Conservation (phyloP, 306 rosid genomes). For the Astragalus glycyphyllos region DNA sequence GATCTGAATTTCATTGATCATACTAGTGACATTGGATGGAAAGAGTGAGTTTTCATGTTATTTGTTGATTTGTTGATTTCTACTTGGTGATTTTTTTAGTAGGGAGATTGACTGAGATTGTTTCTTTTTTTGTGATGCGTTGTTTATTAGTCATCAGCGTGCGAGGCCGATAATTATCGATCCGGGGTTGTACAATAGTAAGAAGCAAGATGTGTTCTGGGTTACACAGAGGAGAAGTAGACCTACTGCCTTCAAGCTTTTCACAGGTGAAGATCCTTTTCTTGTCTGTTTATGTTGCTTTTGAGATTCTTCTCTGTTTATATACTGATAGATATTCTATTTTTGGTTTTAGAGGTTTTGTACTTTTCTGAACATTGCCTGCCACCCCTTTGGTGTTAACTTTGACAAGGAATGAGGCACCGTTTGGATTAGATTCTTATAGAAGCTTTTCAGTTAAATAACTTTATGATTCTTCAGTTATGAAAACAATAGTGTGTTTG, state of each 20-base stretch:
- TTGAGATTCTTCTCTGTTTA: not conserved
- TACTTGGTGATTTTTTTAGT: not conserved
- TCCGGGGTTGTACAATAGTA: constrained; percentile 91
- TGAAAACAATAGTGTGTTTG: not conserved
- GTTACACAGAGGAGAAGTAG: constrained; percentile 91
- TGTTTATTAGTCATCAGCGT: constrained; percentile 65
- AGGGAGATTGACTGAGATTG: constrained; percentile 30
- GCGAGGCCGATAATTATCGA: constrained; percentile 91
- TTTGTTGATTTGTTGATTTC: not conserved
- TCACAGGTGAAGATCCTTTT: constrained; percentile 67
- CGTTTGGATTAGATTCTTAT: not conserved
- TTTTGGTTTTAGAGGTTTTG: constrained; percentile 36
- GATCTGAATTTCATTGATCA: constrained; percentile 98
- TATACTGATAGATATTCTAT: not conserved
- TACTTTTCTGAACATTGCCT: not conserved
- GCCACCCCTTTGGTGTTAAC: constrained; percentile 5
- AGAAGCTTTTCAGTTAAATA: constrained; percentile 1
- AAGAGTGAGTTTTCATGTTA: constrained; percentile 65
- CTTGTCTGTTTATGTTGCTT: constrained; percentile 30
- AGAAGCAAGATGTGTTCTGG: constrained; percentile 95
- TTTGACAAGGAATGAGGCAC: constrained; percentile 41
- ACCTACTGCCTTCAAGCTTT: constrained; percentile 97
- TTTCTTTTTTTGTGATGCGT: constrained; percentile 15
- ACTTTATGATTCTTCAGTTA: not conserved
- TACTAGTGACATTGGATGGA: constrained; percentile 98